Evolutionary conservation across 768 basidiomycete genomes (phyloP), one percentile per base, ranked within the genome.

Genomic region (Kwoniella heveanensis): DNA sequence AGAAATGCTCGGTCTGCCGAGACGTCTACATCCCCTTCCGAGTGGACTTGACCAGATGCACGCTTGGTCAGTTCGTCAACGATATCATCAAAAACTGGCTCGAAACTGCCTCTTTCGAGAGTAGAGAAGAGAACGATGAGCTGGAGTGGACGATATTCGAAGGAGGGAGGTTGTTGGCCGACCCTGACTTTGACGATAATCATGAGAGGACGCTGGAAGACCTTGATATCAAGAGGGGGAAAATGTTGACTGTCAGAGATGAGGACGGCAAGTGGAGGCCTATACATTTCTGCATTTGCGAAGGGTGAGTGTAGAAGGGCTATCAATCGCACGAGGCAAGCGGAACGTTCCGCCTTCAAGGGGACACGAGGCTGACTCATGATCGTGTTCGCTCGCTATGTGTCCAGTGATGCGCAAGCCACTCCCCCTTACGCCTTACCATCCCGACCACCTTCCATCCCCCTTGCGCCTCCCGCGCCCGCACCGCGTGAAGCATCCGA

Each of bases 151-250:
- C 83, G 6, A 79, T 84, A 0, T 81, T 90, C 17, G 88, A 97
- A 79, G 92, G 90, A 51, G 88, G 89, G 70, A 84, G 93, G 48
- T 80, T 99, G 49, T 81, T 99, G 59, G 89, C 87, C 67, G 96
- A 98, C 73, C 91, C 92, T 7, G 95, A 98, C 74, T 95, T 90
- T 84, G 89, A 91, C 50, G 94, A 97, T 71, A 97, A 97, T 71
- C 76, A 85, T 64, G 88, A 85, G 1, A 84, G 88, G 65, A 92
- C 91, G 51, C 77, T 99, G 68, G 89, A 87, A 67, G 90, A 90
- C 68, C 74, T 98, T 58, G 89, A 86, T 51, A 86, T 95, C 30
- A 86, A 85, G 0, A 81, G 88, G 58, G 92, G 94, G 46, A 93
- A 88, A 81, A 95, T 96, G 81, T 74, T 98, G 73, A 87, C 87